Percentiles rank a stretch among this genome's conserved stretches.
phyloP scores from a whole-genome alignment of 2,329 filamentous ascomycete genomes.

The Fusarium pseudocircinatum region DNA sequence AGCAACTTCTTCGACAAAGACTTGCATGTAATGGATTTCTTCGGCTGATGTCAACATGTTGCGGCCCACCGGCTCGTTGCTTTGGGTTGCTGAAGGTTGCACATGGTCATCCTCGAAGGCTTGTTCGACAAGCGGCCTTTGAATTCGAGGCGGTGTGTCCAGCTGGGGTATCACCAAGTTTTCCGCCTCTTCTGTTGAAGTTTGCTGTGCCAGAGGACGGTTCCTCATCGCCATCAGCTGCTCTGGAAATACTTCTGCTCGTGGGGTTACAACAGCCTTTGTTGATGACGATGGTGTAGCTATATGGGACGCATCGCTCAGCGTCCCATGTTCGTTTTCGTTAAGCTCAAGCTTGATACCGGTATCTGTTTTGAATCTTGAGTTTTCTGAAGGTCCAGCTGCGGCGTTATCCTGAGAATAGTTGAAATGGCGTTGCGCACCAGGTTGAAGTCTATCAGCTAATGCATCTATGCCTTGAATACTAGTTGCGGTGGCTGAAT shows the following conservation, averaged over 20 bases:
- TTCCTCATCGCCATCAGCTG: slow-evolving; percentile 23
- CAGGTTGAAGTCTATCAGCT: background rate
- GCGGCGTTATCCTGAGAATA: background rate
- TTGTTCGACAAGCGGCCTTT: background rate
- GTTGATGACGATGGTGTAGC: slow-evolving; percentile 39
- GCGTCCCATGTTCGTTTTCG: slow-evolving; percentile 1
- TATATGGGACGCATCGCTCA: slow-evolving; percentile 38
- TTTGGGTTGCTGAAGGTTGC: background rate
- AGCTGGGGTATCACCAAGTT: slow-evolving; percentile 50
- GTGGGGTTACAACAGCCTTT: slow-evolving; percentile 24
- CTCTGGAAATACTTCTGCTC: slow-evolving; percentile 15
- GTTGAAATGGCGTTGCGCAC: background rate
- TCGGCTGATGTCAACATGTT: slow-evolving; percentile 78
- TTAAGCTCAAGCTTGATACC: slow-evolving; percentile 3
- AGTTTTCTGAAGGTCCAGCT: background rate
- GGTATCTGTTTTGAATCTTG: background rate
- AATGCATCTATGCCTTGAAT: background rate
- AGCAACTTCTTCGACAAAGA: slow-evolving; percentile 90
- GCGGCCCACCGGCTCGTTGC: slow-evolving; percentile 45
- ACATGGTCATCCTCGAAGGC: slow-evolving; percentile 1
- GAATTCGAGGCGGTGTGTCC: slow-evolving; percentile 37
- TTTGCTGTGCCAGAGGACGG: slow-evolving; percentile 25
- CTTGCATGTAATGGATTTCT: slow-evolving; percentile 88
- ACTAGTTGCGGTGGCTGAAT: background rate
- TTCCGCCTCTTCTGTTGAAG: slow-evolving; percentile 52